Percentiles rank a stretch among this genome's conserved stretches.
Evolutionary conservation across 257 asterid genomes (phyloP).

Genomic region (Prunella vulgaris): DNA sequence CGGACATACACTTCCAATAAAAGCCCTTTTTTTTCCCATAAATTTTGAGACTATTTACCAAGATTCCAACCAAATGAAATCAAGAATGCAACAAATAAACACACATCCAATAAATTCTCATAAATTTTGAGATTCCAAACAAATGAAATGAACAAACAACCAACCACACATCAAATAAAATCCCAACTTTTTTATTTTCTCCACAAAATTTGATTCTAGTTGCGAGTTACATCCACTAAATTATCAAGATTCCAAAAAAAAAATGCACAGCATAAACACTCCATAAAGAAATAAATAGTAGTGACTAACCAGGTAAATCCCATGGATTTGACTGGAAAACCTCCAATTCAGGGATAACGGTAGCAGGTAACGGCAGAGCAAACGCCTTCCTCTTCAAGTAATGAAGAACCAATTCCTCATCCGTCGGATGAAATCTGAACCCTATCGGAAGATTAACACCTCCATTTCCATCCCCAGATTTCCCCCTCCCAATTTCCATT

Average conservation of each 20-base stretch:
- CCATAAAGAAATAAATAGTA: no score
- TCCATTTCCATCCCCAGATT: constrained; percentile 16
- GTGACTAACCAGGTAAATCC: constrained; percentile 47
- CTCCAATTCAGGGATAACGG: constrained; percentile 35
- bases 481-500: constrained; percentile 11
- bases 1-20: no score
- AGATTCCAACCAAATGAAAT: background rate
- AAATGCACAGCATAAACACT: no score
- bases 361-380: constrained; percentile 43
- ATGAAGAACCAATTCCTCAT: constrained; percentile 40
- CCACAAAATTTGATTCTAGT: background rate
- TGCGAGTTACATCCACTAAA: background rate
- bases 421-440: constrained; percentile 52
- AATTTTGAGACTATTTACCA: background rate
- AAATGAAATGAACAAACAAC: background rate
- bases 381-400: constrained; percentile 44
- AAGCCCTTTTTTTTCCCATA: background rate
- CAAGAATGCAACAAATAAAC: background rate
- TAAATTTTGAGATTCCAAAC: background rate
- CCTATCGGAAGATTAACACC: constrained; percentile 38
- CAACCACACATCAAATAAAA: background rate
- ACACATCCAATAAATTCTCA: background rate
- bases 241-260: background rate
- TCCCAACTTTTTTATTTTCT: background rate
- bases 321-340: constrained; percentile 37